Percentiles rank a stretch among this genome's conserved stretches.
Evolutionary conservation across 164 flowering plant species (phyloP).

Genomic region (Berberis vulgaris): DNA sequence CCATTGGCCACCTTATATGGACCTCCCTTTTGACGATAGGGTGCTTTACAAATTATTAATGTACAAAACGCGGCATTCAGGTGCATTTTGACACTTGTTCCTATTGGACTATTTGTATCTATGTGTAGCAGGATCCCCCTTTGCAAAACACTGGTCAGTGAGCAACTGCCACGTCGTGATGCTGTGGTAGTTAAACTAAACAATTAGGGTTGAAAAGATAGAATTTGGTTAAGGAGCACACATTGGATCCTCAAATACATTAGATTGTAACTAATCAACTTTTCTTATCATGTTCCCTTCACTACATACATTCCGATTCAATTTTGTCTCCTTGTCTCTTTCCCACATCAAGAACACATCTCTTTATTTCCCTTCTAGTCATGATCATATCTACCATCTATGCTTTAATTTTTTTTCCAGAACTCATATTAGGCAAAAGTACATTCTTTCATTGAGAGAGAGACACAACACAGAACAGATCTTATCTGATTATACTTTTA

Average conservation of each 20-base stretch:
- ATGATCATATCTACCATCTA: neutral
- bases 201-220: neutral
- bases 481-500: too few relatives aligned
- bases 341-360: neutral
- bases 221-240: slow-evolving; percentile 17
- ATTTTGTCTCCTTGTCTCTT: slow-evolving; percentile 30
- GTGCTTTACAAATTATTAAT: neutral
- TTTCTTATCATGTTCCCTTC: slow-evolving; percentile 34
- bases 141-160: neutral
- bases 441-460: too few relatives aligned
- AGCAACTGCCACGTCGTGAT: neutral
- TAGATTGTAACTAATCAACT: slow-evolving; percentile 13
- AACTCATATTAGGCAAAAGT: too few relatives aligned
- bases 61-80: neutral
- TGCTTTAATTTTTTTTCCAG: neutral
- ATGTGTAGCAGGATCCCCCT: neutral
- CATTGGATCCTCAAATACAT: slow-evolving; percentile 13
- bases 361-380: neutral
- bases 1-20: neutral
- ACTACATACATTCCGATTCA: slow-evolving; percentile 23
- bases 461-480: too few relatives aligned
- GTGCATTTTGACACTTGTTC: neutral
- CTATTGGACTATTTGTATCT: neutral
- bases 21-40: too few relatives aligned
- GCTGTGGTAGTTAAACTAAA: neutral